These are phyloP conservation scores for Suhomyces bolitotheri DNA, from an alignment of 1,139 yeast genomes.

Conservation along the genomic window DNA sequence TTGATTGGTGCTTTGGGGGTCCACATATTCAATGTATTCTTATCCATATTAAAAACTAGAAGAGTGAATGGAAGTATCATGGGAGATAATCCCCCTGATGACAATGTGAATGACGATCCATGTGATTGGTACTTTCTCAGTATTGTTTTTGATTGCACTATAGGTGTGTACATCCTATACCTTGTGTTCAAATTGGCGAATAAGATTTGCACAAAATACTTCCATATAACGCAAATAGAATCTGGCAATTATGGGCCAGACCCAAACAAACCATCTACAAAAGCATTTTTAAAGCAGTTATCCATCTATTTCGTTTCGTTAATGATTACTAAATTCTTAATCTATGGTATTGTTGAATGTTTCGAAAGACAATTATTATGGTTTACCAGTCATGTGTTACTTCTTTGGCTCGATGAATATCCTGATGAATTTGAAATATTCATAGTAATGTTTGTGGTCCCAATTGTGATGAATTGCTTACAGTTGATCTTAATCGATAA, in stretches of 20 bases:
- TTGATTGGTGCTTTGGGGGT: slow-evolving; percentile 82
- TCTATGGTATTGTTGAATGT: slow-evolving; percentile 41
- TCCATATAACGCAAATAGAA: slow-evolving; percentile 54
- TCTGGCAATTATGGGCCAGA: slow-evolving; percentile 80
- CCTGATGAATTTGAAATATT: slow-evolving; percentile 78
- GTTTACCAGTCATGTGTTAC: slow-evolving; percentile 46
- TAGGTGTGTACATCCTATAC: slow-evolving; percentile 85
- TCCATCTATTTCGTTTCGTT: slow-evolving; percentile 63
- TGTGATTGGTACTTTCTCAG: slow-evolving; percentile 93
- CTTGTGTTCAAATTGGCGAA: slow-evolving; percentile 52
- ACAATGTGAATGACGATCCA: slow-evolving; percentile 46
- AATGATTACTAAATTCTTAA: slow-evolving; percentile 61
- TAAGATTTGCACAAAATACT: slow-evolving; percentile 35
- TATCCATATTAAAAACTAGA: slow-evolving; percentile 57
- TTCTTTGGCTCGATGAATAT: slow-evolving; percentile 78
- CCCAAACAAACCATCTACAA: slow-evolving; percentile 58
- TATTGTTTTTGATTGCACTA: slow-evolving; percentile 84
- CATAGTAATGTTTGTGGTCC: slow-evolving; percentile 81
- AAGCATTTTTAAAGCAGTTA: slow-evolving; percentile 74
- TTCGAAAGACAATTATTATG: slow-evolving; percentile 44
- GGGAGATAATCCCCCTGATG: slow-evolving; percentile 8
- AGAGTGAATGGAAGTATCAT: slow-evolving; percentile 9
- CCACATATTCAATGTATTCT: slow-evolving; percentile 73
- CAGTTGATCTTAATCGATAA: slow-evolving; percentile 87
- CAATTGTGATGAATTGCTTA: slow-evolving; percentile 76